Evolutionary conservation across 345 rosid species (phyloP).

Genomic region (Kernera saxatilis): DNA sequence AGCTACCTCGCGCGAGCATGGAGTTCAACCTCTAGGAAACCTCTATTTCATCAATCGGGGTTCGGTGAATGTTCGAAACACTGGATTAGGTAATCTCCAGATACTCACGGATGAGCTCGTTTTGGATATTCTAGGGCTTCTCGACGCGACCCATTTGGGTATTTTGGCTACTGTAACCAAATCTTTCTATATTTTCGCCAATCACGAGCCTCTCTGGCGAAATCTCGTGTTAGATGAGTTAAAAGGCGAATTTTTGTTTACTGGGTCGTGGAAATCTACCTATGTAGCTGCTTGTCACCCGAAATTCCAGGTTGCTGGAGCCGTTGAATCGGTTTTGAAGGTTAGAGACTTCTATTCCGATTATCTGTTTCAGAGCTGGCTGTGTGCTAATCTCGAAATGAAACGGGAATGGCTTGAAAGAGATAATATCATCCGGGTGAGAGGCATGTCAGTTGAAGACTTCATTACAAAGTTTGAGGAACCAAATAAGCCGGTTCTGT

Average conservation of each 20-base stretch:
- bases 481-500: slow-evolving; percentile 78
- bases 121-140: slow-evolving; percentile 70
- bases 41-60: slow-evolving; percentile 51
- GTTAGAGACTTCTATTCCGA: slow-evolving; percentile 84
- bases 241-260: slow-evolving; percentile 54
- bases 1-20: slow-evolving; percentile 48
- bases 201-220: slow-evolving; percentile 86
- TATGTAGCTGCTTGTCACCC: slow-evolving; percentile 48
- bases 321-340: slow-evolving; percentile 31
- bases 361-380: slow-evolving; percentile 91
- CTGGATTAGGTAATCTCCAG: slow-evolving; percentile 77
- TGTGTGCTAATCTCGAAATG: slow-evolving; percentile 97
- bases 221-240: slow-evolving; percentile 66
- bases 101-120: slow-evolving; percentile 68
- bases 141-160: slow-evolving; percentile 56
- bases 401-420: slow-evolving; percentile 88
- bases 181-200: slow-evolving; percentile 65
- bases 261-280: slow-evolving; percentile 74
- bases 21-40: slow-evolving; percentile 91
- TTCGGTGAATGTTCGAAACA: slow-evolving; percentile 59
- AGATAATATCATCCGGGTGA: slow-evolving; percentile 70
- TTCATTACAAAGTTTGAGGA: slow-evolving; percentile 68
- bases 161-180: slow-evolving; percentile 64
- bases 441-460: slow-evolving; percentile 65
- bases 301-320: slow-evolving; percentile 19